Conservation (phyloP, 1,284 basidiomycete genomes). For the Cryptococcus jaspeensis region DNA sequence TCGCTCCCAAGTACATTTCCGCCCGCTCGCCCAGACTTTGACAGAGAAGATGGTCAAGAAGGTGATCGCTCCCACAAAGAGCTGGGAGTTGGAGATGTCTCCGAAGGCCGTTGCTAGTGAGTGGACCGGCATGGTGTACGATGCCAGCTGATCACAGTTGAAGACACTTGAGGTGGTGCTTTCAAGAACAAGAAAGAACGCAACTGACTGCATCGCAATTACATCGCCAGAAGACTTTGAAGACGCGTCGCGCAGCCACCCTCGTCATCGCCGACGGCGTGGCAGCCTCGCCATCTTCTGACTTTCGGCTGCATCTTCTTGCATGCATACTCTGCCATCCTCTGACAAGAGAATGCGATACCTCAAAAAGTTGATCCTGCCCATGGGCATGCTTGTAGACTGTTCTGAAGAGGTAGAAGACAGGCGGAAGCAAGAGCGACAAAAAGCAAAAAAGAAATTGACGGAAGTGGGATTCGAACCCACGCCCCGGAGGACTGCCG, state of each 20-base stretch:
- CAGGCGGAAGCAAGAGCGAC: not conserved
- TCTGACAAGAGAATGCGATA: too few relatives aligned
- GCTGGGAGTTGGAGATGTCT: slow-evolving; percentile 19
- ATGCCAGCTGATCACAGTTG: too few relatives aligned
- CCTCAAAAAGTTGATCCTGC: too few relatives aligned
- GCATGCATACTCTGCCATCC: too few relatives aligned
- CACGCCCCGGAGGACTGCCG: slow-evolving; percentile 23
- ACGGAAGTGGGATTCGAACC: slow-evolving; percentile 24
- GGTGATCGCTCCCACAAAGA: slow-evolving; percentile 20
- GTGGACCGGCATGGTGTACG: slow-evolving; percentile 36
- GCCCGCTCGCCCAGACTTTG: slow-evolving; percentile 39
- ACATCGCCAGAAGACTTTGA: not conserved
- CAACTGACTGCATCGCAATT: not conserved
- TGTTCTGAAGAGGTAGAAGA: not conserved
- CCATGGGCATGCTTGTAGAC: too few relatives aligned
- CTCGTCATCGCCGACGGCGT: too few relatives aligned
- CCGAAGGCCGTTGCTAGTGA: slow-evolving; percentile 24
- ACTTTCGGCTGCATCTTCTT: too few relatives aligned
- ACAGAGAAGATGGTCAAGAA: slow-evolving; percentile 24
- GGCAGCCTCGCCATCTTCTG: too few relatives aligned
- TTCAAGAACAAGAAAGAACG: not conserved
- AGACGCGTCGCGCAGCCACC: not conserved
- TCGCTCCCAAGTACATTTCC: slow-evolving; percentile 48
- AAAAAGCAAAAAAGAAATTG: not conserved
- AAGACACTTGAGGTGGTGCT: not conserved